phyloP scores from a whole-genome alignment of 1,284 basidiomycete species.

The Cystobasidium pallidum region DNA sequence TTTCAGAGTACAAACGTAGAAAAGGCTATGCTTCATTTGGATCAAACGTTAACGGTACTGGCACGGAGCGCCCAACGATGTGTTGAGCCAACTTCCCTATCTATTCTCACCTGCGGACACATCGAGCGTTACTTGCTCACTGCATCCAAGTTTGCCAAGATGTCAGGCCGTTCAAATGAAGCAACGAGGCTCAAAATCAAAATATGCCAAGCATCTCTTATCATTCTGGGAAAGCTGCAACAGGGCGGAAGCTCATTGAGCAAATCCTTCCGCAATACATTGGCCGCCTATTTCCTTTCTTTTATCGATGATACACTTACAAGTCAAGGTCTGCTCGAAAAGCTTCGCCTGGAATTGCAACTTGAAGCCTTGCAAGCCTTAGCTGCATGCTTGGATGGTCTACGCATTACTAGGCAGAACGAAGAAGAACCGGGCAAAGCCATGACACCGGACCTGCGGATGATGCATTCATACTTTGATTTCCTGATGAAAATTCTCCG shows the following conservation, averaged over 20 bases:
- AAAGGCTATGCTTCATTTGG: slow-evolving; percentile 15
- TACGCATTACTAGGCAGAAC: neutral
- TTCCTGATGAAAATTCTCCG: neutral
- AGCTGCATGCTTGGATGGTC: slow-evolving; percentile 6
- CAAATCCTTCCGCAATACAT: slow-evolving; percentile 15
- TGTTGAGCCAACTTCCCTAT: neutral
- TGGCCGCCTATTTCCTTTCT: slow-evolving; percentile 2
- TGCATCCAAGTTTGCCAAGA: neutral
- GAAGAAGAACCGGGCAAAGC: neutral
- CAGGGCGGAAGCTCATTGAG: neutral
- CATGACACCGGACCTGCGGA: neutral
- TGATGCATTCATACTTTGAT: slow-evolving; percentile 1
- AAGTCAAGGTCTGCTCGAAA: neutral
- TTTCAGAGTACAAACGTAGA: neutral
- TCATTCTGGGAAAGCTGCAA: neutral
- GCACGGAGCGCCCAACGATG: neutral
- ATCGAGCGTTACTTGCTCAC: slow-evolving; percentile 15
- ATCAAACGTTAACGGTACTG: slow-evolving; percentile 28
- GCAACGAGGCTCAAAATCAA: slow-evolving; percentile 12
- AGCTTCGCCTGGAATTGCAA: slow-evolving; percentile 5
- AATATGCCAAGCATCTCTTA: neutral
- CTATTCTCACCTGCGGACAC: neutral
- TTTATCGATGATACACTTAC: slow-evolving; percentile 1
- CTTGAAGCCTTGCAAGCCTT: neutral
- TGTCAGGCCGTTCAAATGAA: neutral